Conservation (phyloP, 176 grass and related monocot genomes). For the Leersia perrieri region DNA sequence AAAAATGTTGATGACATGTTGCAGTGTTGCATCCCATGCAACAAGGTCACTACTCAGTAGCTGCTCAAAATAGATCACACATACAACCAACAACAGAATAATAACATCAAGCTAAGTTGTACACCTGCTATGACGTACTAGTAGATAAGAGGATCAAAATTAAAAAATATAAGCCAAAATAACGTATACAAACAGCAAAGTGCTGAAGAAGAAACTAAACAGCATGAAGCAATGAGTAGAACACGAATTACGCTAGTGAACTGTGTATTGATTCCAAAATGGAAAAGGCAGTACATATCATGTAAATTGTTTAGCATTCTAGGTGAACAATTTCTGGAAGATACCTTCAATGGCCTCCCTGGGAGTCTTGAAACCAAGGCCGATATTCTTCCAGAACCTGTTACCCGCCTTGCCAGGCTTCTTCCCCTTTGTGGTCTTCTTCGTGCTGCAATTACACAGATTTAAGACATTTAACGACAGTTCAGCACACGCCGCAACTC, state of each 20-base stretch:
- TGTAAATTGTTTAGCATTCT: background rate
- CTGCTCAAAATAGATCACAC: background rate
- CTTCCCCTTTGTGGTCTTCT: slow-evolving; percentile 22
- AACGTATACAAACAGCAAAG: background rate
- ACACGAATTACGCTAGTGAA: background rate
- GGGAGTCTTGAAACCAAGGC: slow-evolving; percentile 39
- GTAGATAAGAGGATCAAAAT: background rate
- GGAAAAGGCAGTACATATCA: background rate
- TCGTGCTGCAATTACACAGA: slow-evolving; percentile 1
- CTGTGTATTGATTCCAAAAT: background rate
- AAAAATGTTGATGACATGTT: background rate
- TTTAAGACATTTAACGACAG: background rate
- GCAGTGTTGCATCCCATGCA: background rate
- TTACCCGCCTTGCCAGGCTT: slow-evolving; percentile 17
- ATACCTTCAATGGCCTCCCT: slow-evolving; percentile 39
- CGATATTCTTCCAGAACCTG: slow-evolving; percentile 33
- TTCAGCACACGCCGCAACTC: background rate
- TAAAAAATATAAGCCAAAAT: background rate
- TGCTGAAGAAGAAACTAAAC: background rate
- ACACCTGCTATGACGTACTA: background rate
- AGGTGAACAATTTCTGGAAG: background rate
- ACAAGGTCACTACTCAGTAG: background rate
- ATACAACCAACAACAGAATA: background rate
- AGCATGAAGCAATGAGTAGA: background rate
- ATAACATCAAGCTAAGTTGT: background rate